Base-by-base conservation (phyloP, 495 filamentous ascomycete genomes). In the Aspergillus nanangensis region DNA sequence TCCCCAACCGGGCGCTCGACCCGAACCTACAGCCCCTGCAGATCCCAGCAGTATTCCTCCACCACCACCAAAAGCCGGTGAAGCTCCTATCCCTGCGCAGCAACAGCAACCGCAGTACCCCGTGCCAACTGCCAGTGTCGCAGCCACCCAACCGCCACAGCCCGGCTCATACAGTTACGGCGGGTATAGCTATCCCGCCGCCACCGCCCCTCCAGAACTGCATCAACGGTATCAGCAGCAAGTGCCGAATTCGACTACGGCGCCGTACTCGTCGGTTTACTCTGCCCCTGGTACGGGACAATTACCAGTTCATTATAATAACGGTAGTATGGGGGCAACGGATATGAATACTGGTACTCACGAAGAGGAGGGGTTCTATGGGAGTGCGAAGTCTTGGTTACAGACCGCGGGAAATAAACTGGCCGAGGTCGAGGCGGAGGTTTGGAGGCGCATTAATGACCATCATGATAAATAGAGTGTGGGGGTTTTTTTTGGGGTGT, bases 371-470 rank as follows among this genome's bases (percentile, higher is more conserved):
- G 71, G 77, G 1, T 58, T 82, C 8, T 68, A 78, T 62, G 71
- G 65, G 4, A 70, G 69, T 11, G 81, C 81, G 3, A 82, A 74
- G 69, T 75, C 76, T 48, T 81, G 80, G 77, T 71, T 78, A 37
- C 71, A 75, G 52, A 76, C 65, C 34, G 83, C 79, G 8, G 83
- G 84, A 42, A 67, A 70, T 50, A 82, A 79, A 60, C 56, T 87
- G 40, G 72, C 68, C 9, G 78, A 81, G 42, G 78, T 78, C 15
- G 83, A 87, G 65, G 78, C 71, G 47, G 79, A 82, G 67, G 77
- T 86, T n/a, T 88, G 86, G 84, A 83, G 69, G 66, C 72, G 72
- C 60, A 82, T 84, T 54, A 84, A 82, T 61, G 57, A 65, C 50
- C 61, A 58, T 13, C 68, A 72, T 62, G 62, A 60, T 52, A 51